Evolutionary conservation across 192 early-diverging fungal species (phyloP), one percentile per base, ranked within the genome.

Genomic region (Radiomyces spectabilis): DNA sequence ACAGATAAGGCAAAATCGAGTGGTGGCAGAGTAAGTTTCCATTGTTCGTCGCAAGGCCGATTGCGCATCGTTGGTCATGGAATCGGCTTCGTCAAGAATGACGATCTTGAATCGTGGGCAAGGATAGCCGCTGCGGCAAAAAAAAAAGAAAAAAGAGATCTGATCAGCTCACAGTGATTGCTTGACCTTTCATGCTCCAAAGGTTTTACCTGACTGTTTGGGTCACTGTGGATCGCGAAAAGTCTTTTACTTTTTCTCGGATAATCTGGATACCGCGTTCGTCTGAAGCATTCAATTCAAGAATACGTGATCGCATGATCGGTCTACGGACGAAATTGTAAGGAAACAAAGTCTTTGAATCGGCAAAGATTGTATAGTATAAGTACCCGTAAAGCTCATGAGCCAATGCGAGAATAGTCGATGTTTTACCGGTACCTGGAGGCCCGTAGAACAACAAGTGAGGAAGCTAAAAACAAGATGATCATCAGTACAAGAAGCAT

Each of bases 391-490:
- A 93, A 35, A 92, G 66, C 51, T 90, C 87, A n/a, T 85, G 72
- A 18, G 91, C 82, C 34, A 96, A 72, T 0, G 95, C 95, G 19
- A 98, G 68, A 41, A 96, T 93, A 0, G 94, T 94, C 1, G 89
- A 92, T 3, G 95, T 98, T 67, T 98, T 98, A 63, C 95, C 95
- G 0, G 93, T 98, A 26, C 95, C 95, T 32, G 95, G 90, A 34
- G 93, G 93, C n/a, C 95, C 95, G 71, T 95, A 97, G 65, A 98
- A 97, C 26, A 98, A 69, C 22, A 97, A 74, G 63, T 98, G 95
- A 12, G 95, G 95, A 26, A 98, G 76, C 89, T 93, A 50, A n/a
- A 34, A 16, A 22, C 1, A 73, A 12, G 25, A 9, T 5, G 15
- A 27, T 31, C 39, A 39, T 34, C 3, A 44, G 5, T n/a, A n/a